These are phyloP conservation scores for Croton setiger DNA, from an alignment of 441 rosid species.

Conservation along the genomic window DNA sequence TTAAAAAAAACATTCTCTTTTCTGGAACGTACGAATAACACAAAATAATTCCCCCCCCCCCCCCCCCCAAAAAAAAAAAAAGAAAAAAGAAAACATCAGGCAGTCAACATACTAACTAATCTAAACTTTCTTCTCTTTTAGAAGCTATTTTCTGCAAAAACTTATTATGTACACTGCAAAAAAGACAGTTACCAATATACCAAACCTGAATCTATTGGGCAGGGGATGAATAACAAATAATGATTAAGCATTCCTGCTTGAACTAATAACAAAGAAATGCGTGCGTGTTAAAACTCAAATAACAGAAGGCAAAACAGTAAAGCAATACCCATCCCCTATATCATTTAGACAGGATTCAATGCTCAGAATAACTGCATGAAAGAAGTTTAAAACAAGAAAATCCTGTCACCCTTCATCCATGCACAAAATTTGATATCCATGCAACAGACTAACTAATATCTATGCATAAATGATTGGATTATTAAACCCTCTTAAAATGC, in stretches of 20 bases:
- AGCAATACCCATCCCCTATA: not conserved
- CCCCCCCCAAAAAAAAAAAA: too few relatives aligned
- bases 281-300: not conserved
- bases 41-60: not conserved
- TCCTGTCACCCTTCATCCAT: not conserved
- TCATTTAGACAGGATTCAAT: not conserved
- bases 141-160: not conserved
- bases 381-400: not conserved
- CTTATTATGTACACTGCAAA: not conserved
- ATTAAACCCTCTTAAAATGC: not conserved
- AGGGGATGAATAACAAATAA: not conserved
- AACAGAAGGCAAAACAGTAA: not conserved
- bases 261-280: not conserved
- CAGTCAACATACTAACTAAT: not conserved
- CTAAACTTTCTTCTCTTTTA: constrained; percentile 1
- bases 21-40: not conserved
- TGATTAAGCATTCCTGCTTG: not conserved
- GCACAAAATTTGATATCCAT: too few relatives aligned
- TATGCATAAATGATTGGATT: not conserved
- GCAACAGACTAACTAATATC: not conserved
- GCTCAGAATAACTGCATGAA: not conserved
- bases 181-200: not conserved
- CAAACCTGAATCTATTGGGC: not conserved
- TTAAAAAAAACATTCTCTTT: not conserved
- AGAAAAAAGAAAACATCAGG: not conserved